Evolutionary conservation across 2,329 filamentous ascomycete genomes (phyloP).

Genomic region (Venturia carpophila): DNA sequence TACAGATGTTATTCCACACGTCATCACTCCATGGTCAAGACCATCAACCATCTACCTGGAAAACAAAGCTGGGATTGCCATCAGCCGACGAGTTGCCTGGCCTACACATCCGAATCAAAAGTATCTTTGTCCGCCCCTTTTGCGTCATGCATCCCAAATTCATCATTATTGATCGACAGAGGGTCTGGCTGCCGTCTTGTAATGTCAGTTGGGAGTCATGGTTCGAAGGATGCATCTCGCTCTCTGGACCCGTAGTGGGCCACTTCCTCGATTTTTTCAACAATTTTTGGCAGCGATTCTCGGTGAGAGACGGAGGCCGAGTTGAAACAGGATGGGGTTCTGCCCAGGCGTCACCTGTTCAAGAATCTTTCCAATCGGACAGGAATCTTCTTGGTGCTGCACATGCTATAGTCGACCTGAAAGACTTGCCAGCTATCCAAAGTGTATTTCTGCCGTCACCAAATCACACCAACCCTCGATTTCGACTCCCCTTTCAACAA

Average conservation of each 20-base stretch:
- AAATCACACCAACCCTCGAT: conserved; percentile 61
- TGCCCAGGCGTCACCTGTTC: background rate
- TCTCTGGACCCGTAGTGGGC: conserved; percentile 54
- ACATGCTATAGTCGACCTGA: background rate
- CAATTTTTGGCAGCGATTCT: conserved; percentile 61
- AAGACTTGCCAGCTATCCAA: conserved; percentile 27
- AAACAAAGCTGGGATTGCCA: conserved; percentile 55
- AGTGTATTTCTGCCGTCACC: conserved; percentile 66
- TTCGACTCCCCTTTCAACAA: conserved; percentile 48
- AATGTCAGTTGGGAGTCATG: conserved; percentile 85
- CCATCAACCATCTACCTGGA: conserved; percentile 55
- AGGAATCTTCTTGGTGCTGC: conserved; percentile 5
- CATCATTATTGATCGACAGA: conserved; percentile 60
- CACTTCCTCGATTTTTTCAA: conserved; percentile 61
- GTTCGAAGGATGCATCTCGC: conserved; percentile 68
- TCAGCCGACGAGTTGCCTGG: conserved; percentile 45
- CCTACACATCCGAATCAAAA: conserved; percentile 65
- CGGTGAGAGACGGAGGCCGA: conserved; percentile 38
- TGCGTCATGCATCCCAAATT: conserved; percentile 89
- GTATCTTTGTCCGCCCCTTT: conserved; percentile 69
- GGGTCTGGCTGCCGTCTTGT: conserved; percentile 66
- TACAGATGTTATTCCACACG: conserved; percentile 69
- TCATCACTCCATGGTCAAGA: conserved; percentile 53
- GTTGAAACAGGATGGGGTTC: background rate
- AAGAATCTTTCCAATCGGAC: background rate